Base-by-base conservation (phyloP, 2,329 filamentous ascomycete genomes). In the Purpureocillium lavendulum region DNA sequence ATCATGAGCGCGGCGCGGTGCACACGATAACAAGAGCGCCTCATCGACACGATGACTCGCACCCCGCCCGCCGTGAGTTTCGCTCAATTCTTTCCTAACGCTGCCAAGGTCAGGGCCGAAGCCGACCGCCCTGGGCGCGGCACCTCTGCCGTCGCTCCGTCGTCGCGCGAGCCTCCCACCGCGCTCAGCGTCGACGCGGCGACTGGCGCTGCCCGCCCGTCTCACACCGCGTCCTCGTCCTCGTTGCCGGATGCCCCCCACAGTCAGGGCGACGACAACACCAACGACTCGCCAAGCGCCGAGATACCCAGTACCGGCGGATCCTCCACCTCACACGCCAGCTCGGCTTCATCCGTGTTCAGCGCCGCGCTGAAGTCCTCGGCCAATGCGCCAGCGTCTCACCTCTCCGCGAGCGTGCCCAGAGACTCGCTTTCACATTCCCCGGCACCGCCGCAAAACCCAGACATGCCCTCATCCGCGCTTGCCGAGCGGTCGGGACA, bases 61-160 rank as follows among this genome's bases (percentile, higher is more conserved):
- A 77, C 82, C 61, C 73, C 80, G 56, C 72, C 75, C 46, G 70
- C 71, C 64, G 82, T 83, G 70, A 81, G 82, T 68, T 89, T 88
- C 73, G 84, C 83, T 67, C 80, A 88, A 67, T 92, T 87, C 74
- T 89, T 88, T 65, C 84, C 84, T 52, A 79, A 82, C 59, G 85
- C 84, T 57, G 84, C 85, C 51, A 80, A 72, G 60, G 69, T 73
- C 67, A 77, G 66, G 60, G 62, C 62, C 44, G 66, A 65, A 49
- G 64, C 53, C 44, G 57, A 61, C 33, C 54, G 49, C 35, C 46
- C 50, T 40, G 56, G 50, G 38, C 49, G 51, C 40, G 48, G 45
- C 42, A 40, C 49, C 26, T 45, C 51, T 36, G 48, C 41, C 35
- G 36, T 45, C 39, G 50, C 50, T 15, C 11, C 29, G 29, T 46